These are phyloP conservation scores for Sambucus nigra DNA, from an alignment of 129 eudicot genomes.

Conservation along the genomic window DNA sequence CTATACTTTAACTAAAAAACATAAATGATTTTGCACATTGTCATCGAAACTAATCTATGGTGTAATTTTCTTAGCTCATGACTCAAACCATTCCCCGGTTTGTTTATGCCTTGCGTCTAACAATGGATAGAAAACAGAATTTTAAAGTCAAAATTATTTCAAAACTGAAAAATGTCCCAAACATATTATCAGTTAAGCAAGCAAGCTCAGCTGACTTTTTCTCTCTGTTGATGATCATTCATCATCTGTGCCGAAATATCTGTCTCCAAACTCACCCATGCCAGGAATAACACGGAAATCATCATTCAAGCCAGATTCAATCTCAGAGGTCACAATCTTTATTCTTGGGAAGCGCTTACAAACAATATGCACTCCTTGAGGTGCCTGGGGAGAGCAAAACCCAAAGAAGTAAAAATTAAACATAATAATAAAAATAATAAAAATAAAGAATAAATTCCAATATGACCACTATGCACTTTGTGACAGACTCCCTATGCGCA, in stretches of 20 bases:
- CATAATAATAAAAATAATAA: not conserved
- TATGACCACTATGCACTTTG: not conserved
- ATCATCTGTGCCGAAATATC: constrained; percentile 88
- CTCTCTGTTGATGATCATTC: not conserved
- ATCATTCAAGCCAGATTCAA: constrained; percentile 65
- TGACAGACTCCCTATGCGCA: no score
- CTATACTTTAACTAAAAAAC: no score
- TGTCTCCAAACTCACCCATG: constrained; percentile 92
- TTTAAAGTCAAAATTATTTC: not conserved
- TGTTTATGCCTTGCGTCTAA: not conserved
- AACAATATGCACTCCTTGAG: constrained; percentile 87
- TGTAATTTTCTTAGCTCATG: no score
- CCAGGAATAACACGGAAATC: constrained; percentile 86
- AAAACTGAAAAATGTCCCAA: not conserved
- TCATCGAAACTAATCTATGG: no score
- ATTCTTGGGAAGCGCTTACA: constrained; percentile 76
- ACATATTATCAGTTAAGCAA: not conserved
- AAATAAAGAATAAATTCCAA: not conserved
- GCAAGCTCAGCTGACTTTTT: constrained; percentile 7
- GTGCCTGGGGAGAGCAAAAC: constrained; percentile 50
- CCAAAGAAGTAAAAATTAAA: not conserved
- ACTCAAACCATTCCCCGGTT: no score
- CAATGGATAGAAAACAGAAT: not conserved
- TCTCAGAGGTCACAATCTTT: constrained; percentile 93
- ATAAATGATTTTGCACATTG: no score